A percentile compares a stretch with the other conserved stretches of the same genome.
Evolutionary conservation across 169 alveolate genomes (phyloP).

Genomic region (Ophryocystis elektroscirrha): DNA sequence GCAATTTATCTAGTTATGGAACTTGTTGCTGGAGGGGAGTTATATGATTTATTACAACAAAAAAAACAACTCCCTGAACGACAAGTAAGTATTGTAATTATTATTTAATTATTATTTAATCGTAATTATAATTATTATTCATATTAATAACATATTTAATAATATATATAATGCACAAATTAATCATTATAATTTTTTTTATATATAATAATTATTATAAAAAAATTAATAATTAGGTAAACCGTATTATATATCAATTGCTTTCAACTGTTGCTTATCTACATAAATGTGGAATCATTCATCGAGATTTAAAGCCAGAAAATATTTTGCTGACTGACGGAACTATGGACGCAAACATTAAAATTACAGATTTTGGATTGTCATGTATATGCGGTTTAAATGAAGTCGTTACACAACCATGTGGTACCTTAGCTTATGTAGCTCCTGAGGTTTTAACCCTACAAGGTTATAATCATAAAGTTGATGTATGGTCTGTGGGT

Average conservation of each 20-base stretch:
- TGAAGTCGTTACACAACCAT: conserved; percentile 54
- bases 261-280: conserved; percentile 69
- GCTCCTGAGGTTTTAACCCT: conserved; percentile 68
- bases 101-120: too few relatives aligned
- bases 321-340: conserved; percentile 66
- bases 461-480: conserved; percentile 58
- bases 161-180: neutral
- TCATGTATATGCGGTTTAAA: conserved; percentile 59
- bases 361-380: conserved; percentile 77
- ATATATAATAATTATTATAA: too few relatives aligned
- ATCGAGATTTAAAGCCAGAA: conserved; percentile 87
- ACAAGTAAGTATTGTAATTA: too few relatives aligned
- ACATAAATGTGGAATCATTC: conserved; percentile 75
- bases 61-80: conserved; percentile 38
- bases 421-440: conserved; percentile 66
- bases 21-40: conserved; percentile 56
- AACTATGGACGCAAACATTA: conserved; percentile 61
- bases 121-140: neutral
- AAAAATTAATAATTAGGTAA: too few relatives aligned
- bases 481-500: conserved; percentile 69
- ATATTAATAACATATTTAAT: neutral
- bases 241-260: conserved; percentile 56
- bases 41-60: conserved; percentile 38
- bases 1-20: conserved; percentile 61
- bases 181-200: too few relatives aligned